A percentile compares a stretch with the other conserved stretches of the same genome.
These are phyloP conservation scores for Boletus sp. DNA, from an alignment of 768 basidiomycete genomes.

Conservation along the genomic window DNA sequence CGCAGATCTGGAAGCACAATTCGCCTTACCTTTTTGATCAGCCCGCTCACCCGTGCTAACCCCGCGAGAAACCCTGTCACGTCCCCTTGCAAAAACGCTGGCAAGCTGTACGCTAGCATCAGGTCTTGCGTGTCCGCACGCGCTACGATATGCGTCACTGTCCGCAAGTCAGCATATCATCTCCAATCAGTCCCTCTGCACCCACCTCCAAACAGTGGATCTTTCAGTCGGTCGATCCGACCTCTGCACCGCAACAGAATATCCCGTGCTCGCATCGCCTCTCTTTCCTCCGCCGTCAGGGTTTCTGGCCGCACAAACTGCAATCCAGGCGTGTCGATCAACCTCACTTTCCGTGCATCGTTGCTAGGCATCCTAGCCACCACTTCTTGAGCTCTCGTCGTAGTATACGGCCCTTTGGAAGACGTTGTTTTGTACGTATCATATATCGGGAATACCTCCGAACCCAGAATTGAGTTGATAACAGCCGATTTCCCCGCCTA, in stretches of 20 bases:
- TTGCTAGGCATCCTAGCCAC: slow-evolving; percentile 46
- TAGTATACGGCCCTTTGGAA: slow-evolving; percentile 60
- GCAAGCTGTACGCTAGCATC: slow-evolving; percentile 84
- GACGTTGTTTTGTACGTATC: slow-evolving; percentile 42
- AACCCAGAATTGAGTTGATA: slow-evolving; percentile 71
- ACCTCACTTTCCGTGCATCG: slow-evolving; percentile 41
- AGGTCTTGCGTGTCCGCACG: slow-evolving; percentile 76
- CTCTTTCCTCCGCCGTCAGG: slow-evolving; percentile 32
- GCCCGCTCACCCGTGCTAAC: slow-evolving; percentile 69
- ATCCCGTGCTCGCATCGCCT: slow-evolving; percentile 50
- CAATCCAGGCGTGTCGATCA: slow-evolving; percentile 91
- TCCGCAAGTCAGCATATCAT: slow-evolving; percentile 13
- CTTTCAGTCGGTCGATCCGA: slow-evolving; percentile 81
- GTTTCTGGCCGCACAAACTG: slow-evolving; percentile 41
- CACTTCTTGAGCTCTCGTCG: slow-evolving; percentile 68
- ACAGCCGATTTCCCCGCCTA: slow-evolving; percentile 85
- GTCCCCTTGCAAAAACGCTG: slow-evolving; percentile 73
- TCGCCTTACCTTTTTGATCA: slow-evolving; percentile 69
- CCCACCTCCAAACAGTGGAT: slow-evolving; percentile 69
- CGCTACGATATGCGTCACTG: slow-evolving; percentile 68
- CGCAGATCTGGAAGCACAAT: not conserved
- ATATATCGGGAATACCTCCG: slow-evolving; percentile 56
- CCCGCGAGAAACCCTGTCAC: slow-evolving; percentile 70
- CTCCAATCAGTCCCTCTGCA: slow-evolving; percentile 6
- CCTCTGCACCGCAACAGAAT: slow-evolving; percentile 79